A percentile compares a stretch with the other conserved stretches of the same genome.
These are phyloP conservation scores for Populus deltoides DNA, from an alignment of 345 rosid species.

Conservation along the genomic window DNA sequence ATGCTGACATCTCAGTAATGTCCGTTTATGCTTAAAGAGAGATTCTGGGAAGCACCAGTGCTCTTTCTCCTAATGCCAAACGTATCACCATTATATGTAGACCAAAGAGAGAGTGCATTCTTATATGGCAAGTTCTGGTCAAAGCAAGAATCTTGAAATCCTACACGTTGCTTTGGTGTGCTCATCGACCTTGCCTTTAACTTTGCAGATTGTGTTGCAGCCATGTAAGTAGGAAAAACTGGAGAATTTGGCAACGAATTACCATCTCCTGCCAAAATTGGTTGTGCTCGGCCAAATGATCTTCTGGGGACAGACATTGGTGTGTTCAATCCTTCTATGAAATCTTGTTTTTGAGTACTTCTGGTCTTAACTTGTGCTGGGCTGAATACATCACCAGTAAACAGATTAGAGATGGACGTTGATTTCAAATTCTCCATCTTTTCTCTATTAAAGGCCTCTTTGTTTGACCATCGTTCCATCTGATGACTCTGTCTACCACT, in stretches of 20 bases:
- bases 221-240: conserved; percentile 63
- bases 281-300: conserved; percentile 52
- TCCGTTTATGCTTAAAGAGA: neutral
- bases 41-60: conserved; percentile 7
- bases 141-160: conserved; percentile 35
- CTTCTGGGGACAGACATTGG: conserved; percentile 58
- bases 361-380: conserved; percentile 29
- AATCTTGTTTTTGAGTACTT: conserved; percentile 35
- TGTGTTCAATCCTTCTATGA: conserved; percentile 41
- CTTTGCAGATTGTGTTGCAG: conserved; percentile 65
- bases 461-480: conserved; percentile 23
- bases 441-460: conserved; percentile 20
- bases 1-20: neutral
- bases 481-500: conserved; percentile 34
- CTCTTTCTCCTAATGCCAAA: conserved; percentile 20
- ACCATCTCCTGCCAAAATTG: conserved; percentile 35
- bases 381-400: conserved; percentile 22
- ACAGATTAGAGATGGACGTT: conserved; percentile 16
- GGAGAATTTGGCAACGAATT: conserved; percentile 45
- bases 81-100: conserved; percentile 50
- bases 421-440: conserved; percentile 29
- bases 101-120: conserved; percentile 36
- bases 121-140: conserved; percentile 32
- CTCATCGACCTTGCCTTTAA: conserved; percentile 79
- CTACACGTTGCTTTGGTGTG: conserved; percentile 64